Evolutionary conservation across 2,329 filamentous ascomycete genomes (phyloP).

Genomic region (Atkinsonella texensis): DNA sequence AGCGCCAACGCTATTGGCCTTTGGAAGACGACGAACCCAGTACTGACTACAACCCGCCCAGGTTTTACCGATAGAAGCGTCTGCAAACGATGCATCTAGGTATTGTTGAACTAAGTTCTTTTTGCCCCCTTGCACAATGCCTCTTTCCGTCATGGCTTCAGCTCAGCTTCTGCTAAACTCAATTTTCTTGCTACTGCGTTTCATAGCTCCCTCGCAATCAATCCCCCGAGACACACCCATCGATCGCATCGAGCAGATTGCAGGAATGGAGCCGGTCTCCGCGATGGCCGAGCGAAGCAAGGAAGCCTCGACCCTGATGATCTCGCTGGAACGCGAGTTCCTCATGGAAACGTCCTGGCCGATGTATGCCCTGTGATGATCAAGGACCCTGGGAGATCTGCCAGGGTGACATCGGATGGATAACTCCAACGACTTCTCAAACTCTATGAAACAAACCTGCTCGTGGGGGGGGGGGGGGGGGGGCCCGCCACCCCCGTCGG

Average conservation of each 20-base stretch:
- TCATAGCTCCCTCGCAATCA: no score
- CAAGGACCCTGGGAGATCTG: constrained; percentile 32
- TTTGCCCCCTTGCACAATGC: no score
- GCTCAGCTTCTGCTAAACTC: no score
- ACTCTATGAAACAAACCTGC: background rate
- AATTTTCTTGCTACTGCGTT: no score
- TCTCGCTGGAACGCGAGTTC: constrained; percentile 11
- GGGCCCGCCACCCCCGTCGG: no score
- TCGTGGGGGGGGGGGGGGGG: no score
- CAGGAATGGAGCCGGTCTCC: constrained; percentile 32
- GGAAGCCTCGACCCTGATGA: constrained; percentile 30
- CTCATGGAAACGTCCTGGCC: constrained; percentile 15
- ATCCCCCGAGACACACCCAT: no score
- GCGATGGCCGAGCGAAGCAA: constrained; percentile 33
- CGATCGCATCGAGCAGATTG: constrained; percentile 11
- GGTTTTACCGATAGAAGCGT: constrained; percentile 29
- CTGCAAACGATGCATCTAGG: no score
- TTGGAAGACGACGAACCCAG: no score
- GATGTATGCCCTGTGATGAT: constrained; percentile 33
- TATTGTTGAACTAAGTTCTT: no score
- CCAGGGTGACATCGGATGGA: constrained; percentile 28
- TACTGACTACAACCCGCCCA: constrained; percentile 41
- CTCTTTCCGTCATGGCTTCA: no score
- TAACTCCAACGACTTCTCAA: constrained; percentile 14
- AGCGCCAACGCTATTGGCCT: no score